A percentile compares a stretch with the other conserved stretches of the same genome.
Evolutionary conservation across 192 early-diverging fungal genomes (phyloP).

Genomic region (Backusella tarrabulga): DNA sequence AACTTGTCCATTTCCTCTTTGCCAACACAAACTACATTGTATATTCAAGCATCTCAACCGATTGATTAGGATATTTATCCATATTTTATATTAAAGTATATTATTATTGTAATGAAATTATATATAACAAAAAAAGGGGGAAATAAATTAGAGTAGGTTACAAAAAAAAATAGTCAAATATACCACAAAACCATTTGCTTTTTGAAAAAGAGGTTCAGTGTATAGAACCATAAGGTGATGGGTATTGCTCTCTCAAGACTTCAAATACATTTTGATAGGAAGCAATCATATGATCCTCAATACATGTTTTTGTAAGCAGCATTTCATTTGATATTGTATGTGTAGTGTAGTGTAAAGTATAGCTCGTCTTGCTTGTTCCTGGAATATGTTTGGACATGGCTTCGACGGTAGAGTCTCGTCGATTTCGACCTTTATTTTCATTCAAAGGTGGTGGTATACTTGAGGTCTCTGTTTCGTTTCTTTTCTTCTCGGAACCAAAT

Average conservation of each 20-base stretch:
- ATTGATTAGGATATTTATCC: too few species aligned
- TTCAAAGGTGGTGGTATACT: not conserved
- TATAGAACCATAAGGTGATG: not conserved
- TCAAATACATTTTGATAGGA: constrained; percentile 25
- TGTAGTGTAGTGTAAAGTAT: constrained; percentile 9
- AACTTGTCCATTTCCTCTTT: too few species aligned
- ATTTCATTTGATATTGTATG: constrained; percentile 28
- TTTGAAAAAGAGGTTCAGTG: not conserved
- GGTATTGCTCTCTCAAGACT: not conserved
- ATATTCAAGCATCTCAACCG: too few species aligned
- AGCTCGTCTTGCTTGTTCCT: not conserved
- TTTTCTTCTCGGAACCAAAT: not conserved
- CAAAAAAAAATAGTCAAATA: too few species aligned
- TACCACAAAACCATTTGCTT: too few species aligned
- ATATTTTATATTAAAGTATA: too few species aligned
- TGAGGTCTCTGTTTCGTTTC: not conserved
- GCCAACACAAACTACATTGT: too few species aligned
- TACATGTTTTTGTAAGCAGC: constrained; percentile 23
- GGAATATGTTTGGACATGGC: constrained; percentile 16
- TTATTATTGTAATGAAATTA: too few species aligned
- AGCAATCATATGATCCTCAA: constrained; percentile 38
- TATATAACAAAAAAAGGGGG: too few species aligned
- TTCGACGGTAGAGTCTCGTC: not conserved
- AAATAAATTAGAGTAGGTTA: too few species aligned
- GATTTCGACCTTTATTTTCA: too few species aligned